Evolutionary conservation across 768 basidiomycete genomes (phyloP).

Genomic region (Leccinellum rugosiceps): DNA sequence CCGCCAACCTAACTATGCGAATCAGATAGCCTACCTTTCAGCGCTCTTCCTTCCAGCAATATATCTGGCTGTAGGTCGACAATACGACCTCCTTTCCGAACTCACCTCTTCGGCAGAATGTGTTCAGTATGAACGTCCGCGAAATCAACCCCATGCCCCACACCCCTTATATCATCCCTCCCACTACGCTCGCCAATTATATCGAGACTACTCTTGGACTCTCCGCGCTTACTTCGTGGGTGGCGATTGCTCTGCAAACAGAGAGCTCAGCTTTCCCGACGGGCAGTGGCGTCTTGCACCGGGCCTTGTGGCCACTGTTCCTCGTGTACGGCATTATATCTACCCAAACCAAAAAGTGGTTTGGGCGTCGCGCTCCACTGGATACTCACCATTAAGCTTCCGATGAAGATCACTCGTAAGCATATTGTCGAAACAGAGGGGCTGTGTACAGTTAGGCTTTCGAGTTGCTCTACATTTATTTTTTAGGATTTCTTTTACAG

Average conservation of each 20-base stretch:
- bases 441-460: background rate
- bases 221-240: conserved; percentile 50
- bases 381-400: background rate
- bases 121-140: conserved; percentile 26
- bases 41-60: conserved; percentile 57
- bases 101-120: conserved; percentile 27
- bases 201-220: conserved; percentile 39
- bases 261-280: conserved; percentile 9
- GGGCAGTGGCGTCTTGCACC: conserved; percentile 6
- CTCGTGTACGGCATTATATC: conserved; percentile 5
- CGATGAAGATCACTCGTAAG: background rate
- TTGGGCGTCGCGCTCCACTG: background rate
- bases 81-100: background rate
- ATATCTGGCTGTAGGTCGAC: conserved; percentile 32
- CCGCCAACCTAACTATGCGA: background rate
- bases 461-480: background rate
- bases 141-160: conserved; percentile 23
- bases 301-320: conserved; percentile 24
- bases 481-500: background rate
- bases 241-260: conserved; percentile 50
- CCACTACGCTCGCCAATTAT: conserved; percentile 35
- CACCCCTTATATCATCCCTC: background rate
- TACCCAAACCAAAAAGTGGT: background rate
- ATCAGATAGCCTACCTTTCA: conserved; percentile 50
- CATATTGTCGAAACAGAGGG: background rate